These are phyloP conservation scores for Lichina pygmaea DNA, from an alignment of 495 filamentous ascomycete genomes.

Conservation along the genomic window DNA sequence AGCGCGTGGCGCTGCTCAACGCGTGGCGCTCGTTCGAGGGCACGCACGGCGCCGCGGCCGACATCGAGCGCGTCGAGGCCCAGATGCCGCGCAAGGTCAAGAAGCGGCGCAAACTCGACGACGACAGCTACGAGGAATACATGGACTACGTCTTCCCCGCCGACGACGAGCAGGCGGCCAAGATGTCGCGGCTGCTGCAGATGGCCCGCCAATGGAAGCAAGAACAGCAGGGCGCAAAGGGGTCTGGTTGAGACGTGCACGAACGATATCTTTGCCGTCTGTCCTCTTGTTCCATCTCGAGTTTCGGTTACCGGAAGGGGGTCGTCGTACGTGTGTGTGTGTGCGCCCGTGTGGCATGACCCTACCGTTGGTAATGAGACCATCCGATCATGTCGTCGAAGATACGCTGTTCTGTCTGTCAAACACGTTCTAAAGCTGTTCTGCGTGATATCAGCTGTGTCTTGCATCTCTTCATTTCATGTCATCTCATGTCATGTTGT, in stretches of 20 bases:
- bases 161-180: constrained; percentile 69
- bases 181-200: constrained; percentile 56
- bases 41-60: constrained; percentile 49
- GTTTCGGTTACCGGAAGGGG: too few relatives aligned
- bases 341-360: too few relatives aligned
- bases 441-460: too few relatives aligned
- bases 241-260: not conserved
- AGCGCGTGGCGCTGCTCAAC: constrained; percentile 69
- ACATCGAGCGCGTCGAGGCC: constrained; percentile 61
- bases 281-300: too few relatives aligned
- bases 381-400: too few relatives aligned
- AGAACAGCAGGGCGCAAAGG: constrained; percentile 11
- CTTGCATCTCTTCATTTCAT: too few relatives aligned
- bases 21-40: constrained; percentile 81
- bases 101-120: constrained; percentile 80
- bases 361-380: too few relatives aligned
- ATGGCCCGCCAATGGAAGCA: constrained; percentile 83
- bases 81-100: constrained; percentile 89
- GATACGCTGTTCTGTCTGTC: too few relatives aligned
- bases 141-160: constrained; percentile 94
- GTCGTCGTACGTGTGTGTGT: too few relatives aligned
- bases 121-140: constrained; percentile 92
- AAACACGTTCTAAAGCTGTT: too few relatives aligned
- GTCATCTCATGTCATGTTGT: too few relatives aligned
- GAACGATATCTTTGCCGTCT: too few relatives aligned